Percentiles rank a stretch among this genome's conserved stretches.
These are phyloP conservation scores for Trypanosoma melophagium DNA, from an alignment of 208 protist genomes.

Conservation along the genomic window DNA sequence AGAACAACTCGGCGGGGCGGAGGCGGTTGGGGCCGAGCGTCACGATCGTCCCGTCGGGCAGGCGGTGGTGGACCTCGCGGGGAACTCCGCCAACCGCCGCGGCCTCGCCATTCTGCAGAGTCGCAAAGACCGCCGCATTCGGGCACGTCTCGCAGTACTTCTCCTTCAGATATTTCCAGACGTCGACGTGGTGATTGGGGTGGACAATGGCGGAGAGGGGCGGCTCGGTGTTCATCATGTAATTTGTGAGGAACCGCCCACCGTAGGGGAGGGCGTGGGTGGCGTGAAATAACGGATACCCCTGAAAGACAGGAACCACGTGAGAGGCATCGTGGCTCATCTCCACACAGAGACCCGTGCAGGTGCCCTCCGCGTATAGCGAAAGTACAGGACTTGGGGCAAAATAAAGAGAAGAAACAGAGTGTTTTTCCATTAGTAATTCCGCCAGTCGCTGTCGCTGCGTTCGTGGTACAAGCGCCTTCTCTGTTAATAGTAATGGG, in stretches of 20 bases:
- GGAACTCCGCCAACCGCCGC: too few relatives aligned
- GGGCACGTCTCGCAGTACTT: conserved; percentile 49
- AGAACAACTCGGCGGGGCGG: conserved; percentile 64
- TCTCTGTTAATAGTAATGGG: conserved; percentile 88
- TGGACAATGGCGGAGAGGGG: conserved; percentile 42
- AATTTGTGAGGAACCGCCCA: conserved; percentile 69
- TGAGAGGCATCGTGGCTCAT: conserved; percentile 97
- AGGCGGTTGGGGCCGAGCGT: conserved; percentile 62
- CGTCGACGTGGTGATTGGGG: conserved; percentile 42
- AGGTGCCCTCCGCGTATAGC: conserved; percentile 83
- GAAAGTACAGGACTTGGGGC: conserved; percentile 79
- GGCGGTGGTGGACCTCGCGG: conserved; percentile 41
- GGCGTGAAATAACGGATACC: conserved; percentile 92
- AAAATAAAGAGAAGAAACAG: conserved; percentile 63
- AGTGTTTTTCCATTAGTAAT: conserved; percentile 88
- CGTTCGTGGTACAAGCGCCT: conserved; percentile 72
- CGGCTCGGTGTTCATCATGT: conserved; percentile 33
- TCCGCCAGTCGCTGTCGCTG: conserved; percentile 88
- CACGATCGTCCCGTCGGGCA: conserved; percentile 84
- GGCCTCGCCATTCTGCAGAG: background rate
- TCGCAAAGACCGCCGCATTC: conserved; percentile 1
- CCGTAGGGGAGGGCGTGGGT: conserved; percentile 79
- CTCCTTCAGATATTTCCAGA: conserved; percentile 90
- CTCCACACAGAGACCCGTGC: conserved; percentile 92
- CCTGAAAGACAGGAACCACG: conserved; percentile 98